Percentiles rank a stretch among this genome's conserved stretches.
These are phyloP conservation scores for Psilocybe subaeruginosa DNA, from an alignment of 768 basidiomycete species.

Conservation along the genomic window DNA sequence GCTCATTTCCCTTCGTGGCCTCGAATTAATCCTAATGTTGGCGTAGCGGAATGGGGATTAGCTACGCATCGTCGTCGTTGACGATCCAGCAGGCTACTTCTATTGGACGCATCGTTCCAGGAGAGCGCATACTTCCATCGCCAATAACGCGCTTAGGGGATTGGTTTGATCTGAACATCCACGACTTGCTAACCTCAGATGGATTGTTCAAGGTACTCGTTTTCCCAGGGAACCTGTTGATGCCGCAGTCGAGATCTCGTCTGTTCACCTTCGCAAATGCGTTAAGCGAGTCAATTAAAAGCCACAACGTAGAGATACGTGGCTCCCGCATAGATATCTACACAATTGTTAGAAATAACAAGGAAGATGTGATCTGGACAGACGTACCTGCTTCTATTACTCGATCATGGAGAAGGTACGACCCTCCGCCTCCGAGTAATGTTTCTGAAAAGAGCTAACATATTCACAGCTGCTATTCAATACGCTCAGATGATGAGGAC, in stretches of 20 bases:
- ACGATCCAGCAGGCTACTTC: not conserved
- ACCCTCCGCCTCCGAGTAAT: not conserved
- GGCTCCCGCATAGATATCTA: not conserved
- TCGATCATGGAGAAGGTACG: constrained; percentile 8
- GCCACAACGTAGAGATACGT: not conserved
- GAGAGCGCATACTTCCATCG: constrained; percentile 8
- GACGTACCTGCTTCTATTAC: constrained; percentile 4
- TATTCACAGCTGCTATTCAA: constrained; percentile 5
- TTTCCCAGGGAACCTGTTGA: constrained; percentile 5
- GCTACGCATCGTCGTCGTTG: constrained; percentile 7
- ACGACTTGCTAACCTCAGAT: constrained; percentile 9
- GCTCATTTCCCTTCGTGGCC: not conserved
- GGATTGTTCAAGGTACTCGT: constrained; percentile 12
- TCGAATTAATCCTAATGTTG: not conserved
- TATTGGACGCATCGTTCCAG: constrained; percentile 3
- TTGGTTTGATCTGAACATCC: constrained; percentile 7
- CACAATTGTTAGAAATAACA: constrained; percentile 3
- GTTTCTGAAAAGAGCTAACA: not conserved
- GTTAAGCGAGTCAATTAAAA: not conserved
- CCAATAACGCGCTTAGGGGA: constrained; percentile 12
- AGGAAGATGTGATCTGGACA: constrained; percentile 11
- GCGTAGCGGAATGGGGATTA: constrained; percentile 13
- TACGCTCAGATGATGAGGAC: not conserved
- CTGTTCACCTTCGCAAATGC: not conserved
- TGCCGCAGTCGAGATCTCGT: not conserved